Evolutionary conservation across 495 filamentous ascomycete species (phyloP).

Genomic region (Sporormia fimetaria): DNA sequence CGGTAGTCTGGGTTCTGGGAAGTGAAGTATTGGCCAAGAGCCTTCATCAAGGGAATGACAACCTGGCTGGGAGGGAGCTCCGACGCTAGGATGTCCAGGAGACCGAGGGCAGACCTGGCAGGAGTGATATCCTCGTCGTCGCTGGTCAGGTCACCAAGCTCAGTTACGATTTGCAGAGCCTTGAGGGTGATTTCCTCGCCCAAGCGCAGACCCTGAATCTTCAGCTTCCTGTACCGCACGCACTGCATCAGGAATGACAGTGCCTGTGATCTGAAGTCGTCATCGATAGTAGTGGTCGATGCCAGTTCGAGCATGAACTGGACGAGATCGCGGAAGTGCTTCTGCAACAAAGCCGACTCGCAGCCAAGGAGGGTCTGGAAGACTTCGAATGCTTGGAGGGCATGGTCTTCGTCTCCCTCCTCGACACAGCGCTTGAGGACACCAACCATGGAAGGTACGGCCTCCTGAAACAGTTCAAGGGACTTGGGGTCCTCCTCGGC

Average conservation of each 20-base stretch:
- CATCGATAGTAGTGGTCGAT: slow-evolving; percentile 58
- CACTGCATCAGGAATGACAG: slow-evolving; percentile 88
- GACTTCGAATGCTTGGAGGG: slow-evolving; percentile 85
- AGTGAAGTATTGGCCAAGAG: slow-evolving; percentile 68
- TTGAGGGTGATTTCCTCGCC: slow-evolving; percentile 78
- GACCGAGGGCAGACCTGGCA: slow-evolving; percentile 67
- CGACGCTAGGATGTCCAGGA: slow-evolving; percentile 78
- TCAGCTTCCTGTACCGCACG: slow-evolving; percentile 83
- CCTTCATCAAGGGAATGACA: slow-evolving; percentile 79
- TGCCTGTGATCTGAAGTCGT: slow-evolving; percentile 79
- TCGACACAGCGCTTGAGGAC: slow-evolving; percentile 76
- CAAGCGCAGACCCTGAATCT: slow-evolving; percentile 76
- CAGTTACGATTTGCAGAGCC: slow-evolving; percentile 74
- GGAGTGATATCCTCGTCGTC: slow-evolving; percentile 87
- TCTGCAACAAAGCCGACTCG: slow-evolving; percentile 69
- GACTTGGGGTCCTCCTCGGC: slow-evolving; percentile 67
- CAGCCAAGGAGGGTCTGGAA: slow-evolving; percentile 92
- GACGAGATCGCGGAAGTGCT: slow-evolving; percentile 80
- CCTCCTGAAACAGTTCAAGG: slow-evolving; percentile 58
- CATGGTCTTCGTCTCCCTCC: slow-evolving; percentile 68
- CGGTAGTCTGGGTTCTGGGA: slow-evolving; percentile 61
- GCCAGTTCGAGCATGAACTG: slow-evolving; percentile 89
- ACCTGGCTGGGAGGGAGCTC: slow-evolving; percentile 89
- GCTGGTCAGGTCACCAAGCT: slow-evolving; percentile 58
- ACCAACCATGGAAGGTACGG: slow-evolving; percentile 78